A percentile compares a stretch with the other conserved stretches of the same genome.
phyloP scores from a whole-genome alignment of 2,329 filamentous ascomycete genomes.

The Colletotrichum zoysiae region DNA sequence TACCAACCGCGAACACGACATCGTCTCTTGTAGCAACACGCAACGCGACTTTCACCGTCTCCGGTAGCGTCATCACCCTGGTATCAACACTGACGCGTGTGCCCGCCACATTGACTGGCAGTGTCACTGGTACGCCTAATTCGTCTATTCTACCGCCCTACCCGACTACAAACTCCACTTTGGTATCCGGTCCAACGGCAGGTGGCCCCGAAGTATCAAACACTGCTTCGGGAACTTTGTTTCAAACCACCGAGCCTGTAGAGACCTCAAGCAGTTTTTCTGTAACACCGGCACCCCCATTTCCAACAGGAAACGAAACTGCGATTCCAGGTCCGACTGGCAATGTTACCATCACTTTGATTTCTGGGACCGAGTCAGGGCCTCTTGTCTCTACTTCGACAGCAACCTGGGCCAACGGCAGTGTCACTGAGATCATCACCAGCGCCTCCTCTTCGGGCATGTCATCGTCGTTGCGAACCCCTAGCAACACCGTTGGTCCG shows the following conservation, averaged over 20 bases:
- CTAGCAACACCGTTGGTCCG: background rate
- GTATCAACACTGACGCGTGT: background rate
- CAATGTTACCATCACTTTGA: slow-evolving; percentile 8
- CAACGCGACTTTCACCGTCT: background rate
- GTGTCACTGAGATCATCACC: background rate
- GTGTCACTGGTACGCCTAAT: background rate
- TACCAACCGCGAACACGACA: slow-evolving; percentile 16
- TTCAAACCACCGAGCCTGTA: slow-evolving; percentile 10
- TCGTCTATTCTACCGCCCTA: slow-evolving; percentile 7
- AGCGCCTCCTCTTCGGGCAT: background rate
- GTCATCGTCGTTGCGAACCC: slow-evolving; percentile 3
- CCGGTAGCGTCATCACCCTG: background rate
- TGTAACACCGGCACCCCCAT: background rate
- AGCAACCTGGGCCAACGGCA: slow-evolving; percentile 1
- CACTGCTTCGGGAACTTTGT: slow-evolving; percentile 19
- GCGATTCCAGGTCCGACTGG: slow-evolving; percentile 13
- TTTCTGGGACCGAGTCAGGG: background rate
- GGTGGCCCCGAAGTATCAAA: background rate
- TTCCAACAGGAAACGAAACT: slow-evolving; percentile 19
- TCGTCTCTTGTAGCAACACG: background rate
- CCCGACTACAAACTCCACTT: slow-evolving; percentile 22
- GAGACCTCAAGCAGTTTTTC: slow-evolving; percentile 1
- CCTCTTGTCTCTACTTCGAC: slow-evolving; percentile 5
- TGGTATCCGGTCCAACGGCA: slow-evolving; percentile 5
- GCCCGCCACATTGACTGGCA: background rate